phyloP scores from a whole-genome alignment of 208 protist genomes.

The Trypanosomatidae sp. region DNA sequence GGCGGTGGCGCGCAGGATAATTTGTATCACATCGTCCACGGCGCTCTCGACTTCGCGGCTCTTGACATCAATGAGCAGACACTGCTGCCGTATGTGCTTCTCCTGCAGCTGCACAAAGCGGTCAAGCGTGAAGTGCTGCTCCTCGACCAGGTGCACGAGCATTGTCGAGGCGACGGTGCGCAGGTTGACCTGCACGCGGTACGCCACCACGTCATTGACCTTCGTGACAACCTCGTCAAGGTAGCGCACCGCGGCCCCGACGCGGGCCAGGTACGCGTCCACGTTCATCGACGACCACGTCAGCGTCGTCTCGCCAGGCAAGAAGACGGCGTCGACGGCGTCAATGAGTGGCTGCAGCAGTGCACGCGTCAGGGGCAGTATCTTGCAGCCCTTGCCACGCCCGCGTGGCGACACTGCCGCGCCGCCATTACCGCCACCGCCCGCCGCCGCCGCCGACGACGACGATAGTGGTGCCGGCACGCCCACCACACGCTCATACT shows the following conservation, averaged over 20 bases:
- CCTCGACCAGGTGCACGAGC: constrained; percentile 76
- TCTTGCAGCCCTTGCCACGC: constrained; percentile 5
- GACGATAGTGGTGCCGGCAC: constrained; percentile 8
- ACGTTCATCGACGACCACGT: constrained; percentile 96
- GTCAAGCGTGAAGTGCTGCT: constrained; percentile 75
- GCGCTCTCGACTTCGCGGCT: constrained; percentile 89
- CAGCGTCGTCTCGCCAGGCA: constrained; percentile 82
- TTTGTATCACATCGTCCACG: constrained; percentile 77
- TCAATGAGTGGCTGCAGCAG: constrained; percentile 88
- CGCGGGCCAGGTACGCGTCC: constrained; percentile 84
- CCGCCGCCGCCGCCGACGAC: constrained; percentile 6
- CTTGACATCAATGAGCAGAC: constrained; percentile 88
- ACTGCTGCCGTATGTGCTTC: constrained; percentile 83
- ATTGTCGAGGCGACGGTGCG: constrained; percentile 76
- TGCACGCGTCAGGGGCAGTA: constrained; percentile 77
- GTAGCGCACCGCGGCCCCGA: constrained; percentile 66
- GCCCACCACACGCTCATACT: constrained; percentile 85
- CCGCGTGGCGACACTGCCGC: constrained; percentile 9
- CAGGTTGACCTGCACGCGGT: constrained; percentile 90
- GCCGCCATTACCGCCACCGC: not conserved
- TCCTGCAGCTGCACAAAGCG: constrained; percentile 90
- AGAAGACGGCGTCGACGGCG: constrained; percentile 75
- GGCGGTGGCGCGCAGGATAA: constrained; percentile 32
- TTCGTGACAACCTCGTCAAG: constrained; percentile 72
- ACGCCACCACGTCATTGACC: constrained; percentile 88